Base-by-base conservation (phyloP, 495 filamentous ascomycete genomes). In the Cenococcum geophilum region DNA sequence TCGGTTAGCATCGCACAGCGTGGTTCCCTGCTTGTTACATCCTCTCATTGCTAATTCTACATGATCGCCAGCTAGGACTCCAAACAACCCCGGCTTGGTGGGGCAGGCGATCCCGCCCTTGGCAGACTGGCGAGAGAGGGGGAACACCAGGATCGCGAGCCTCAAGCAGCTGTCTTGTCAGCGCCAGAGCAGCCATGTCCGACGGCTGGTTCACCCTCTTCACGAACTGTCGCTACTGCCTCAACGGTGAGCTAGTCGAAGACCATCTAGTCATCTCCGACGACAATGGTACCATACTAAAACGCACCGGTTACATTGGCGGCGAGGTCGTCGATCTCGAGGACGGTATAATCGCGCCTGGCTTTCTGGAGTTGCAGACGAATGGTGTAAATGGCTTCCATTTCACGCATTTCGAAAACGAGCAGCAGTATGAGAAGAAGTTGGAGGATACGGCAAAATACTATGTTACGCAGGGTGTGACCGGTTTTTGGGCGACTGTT, bases 311-410 rank as follows among this genome's bases (percentile, higher is more conserved):
- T 32, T 67, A 72, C 34, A 76, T 76, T 34, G 71, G 76, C 14
- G 61, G 61, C 4, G 65, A 74, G 61, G 64, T 69, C 59, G 37
- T 73, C 18, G 66, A 75, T 57, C 75, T 82, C 5, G 77, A 80
- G 49, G 72, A 66, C 37, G 68, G 56, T 11, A 74, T 76, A 48
- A 61, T 76, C 20, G 72, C 73, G 0, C 73, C 74, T 23, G 74
- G 74, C 16, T 75, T 73, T 58, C 61, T 75, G 34, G 74, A 76
- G 58, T 59, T 76, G 16, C 74, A 76, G 50, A 74, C 74, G 1
- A 76, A 76, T 50, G 74, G 74, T 34, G 57, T 70, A 3, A 69
- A 70, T 54, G 74, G 74, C 18, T 76, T 76, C 51, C 74, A 76
- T 63, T 76, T 75, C 58, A 75, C 74, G 1, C 70, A 74, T 49